Percentiles rank a stretch among this genome's conserved stretches.
phyloP scores from a whole-genome alignment of 176 grass and related monocot species.

The Musa troglodytarum region DNA sequence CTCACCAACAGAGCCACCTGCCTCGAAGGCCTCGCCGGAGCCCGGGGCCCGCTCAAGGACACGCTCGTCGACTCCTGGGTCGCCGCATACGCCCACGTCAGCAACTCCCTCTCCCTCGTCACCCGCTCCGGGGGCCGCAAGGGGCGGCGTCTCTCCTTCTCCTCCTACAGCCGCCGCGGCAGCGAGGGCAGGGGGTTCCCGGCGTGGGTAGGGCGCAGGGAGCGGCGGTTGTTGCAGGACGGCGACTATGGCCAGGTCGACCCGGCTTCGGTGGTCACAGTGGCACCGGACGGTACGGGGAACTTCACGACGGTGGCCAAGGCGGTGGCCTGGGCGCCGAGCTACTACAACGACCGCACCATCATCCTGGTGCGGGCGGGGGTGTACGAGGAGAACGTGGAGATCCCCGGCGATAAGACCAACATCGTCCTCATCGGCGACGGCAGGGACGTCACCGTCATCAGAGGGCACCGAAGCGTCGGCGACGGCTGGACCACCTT shows the following conservation, averaged over 20 bases:
- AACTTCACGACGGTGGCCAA: slow-evolving; percentile 19
- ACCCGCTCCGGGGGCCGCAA: background rate
- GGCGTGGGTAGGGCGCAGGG: background rate
- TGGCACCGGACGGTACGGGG: slow-evolving; percentile 12
- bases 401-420: slow-evolving; percentile 9
- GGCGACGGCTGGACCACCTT: slow-evolving; percentile 25
- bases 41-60: background rate
- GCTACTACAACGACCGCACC: background rate
- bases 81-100: slow-evolving; percentile 10
- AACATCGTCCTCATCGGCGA: slow-evolving; percentile 25
- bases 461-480: slow-evolving; percentile 7
- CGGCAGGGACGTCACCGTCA: slow-evolving; percentile 7
- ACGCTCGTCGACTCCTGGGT: background rate
- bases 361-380: slow-evolving; percentile 12
- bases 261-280: background rate
- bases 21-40: slow-evolving; percentile 10
- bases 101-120: slow-evolving; percentile 24
- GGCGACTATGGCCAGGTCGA: background rate
- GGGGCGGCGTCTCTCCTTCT: background rate
- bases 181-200: background rate
- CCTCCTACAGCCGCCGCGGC: too few species aligned
- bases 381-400: slow-evolving; percentile 19
- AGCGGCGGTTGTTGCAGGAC: slow-evolving; percentile 1
- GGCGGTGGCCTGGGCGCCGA: slow-evolving; percentile 14
- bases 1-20: slow-evolving; percentile 17